phyloP scores from a whole-genome alignment of 1,284 basidiomycete species.

The Pterulicium gracile region DNA sequence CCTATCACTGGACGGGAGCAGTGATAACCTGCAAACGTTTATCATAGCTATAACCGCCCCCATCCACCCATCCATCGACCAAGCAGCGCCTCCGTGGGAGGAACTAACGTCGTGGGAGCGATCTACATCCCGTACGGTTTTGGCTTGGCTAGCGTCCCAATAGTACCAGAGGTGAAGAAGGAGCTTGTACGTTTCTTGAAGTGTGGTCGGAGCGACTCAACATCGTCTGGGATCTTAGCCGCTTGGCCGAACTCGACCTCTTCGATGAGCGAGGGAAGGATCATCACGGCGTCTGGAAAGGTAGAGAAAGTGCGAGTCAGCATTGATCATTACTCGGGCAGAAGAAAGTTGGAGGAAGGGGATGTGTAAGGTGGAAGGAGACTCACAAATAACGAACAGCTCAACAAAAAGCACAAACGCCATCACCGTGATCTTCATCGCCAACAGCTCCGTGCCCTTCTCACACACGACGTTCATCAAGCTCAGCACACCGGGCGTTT shows the following conservation, averaged over 20 bases:
- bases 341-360: neutral
- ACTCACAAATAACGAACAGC: neutral
- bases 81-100: too few species aligned
- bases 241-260: neutral
- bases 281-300: neutral
- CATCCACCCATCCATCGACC: too few species aligned
- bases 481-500: neutral
- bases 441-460: neutral
- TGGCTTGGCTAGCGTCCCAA: neutral
- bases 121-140: too few species aligned
- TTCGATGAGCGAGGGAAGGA: neutral
- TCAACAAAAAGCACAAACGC: neutral
- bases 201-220: neutral
- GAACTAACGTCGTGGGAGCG: too few species aligned
- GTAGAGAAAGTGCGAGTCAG: neutral
- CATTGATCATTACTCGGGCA: neutral
- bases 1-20: too few species aligned
- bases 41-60: too few species aligned
- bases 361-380: neutral
- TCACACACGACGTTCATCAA: neutral
- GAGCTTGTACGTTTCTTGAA: neutral
- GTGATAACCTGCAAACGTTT: too few species aligned
- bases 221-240: neutral
- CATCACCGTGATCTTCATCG: neutral
- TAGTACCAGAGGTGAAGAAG: neutral